Evolutionary conservation across 2,329 filamentous ascomycete genomes (phyloP).

Genomic region (Aspergillus ochraceus): DNA sequence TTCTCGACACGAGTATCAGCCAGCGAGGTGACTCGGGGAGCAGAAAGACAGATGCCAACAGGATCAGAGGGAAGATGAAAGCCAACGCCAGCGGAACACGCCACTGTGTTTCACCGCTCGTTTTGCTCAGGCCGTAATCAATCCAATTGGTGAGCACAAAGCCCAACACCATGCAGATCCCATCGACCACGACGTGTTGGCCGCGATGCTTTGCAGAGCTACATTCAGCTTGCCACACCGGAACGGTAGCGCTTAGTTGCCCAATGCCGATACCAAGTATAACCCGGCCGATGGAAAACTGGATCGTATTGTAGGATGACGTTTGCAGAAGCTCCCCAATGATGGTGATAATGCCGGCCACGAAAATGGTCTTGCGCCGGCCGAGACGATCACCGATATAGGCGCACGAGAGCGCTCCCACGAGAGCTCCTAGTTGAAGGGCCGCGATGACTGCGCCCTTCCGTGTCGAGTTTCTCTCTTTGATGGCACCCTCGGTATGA

Average conservation of each 20-base stretch:
- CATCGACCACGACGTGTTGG: constrained; percentile 25
- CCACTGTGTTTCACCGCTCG: constrained; percentile 34
- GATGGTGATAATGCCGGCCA: constrained; percentile 41
- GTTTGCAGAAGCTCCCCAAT: constrained; percentile 48
- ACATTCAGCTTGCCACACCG: constrained; percentile 43
- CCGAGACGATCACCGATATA: constrained; percentile 49
- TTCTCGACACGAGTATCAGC: constrained; percentile 27
- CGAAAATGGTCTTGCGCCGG: constrained; percentile 47
- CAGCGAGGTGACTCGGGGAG: constrained; percentile 40
- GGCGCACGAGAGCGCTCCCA: constrained; percentile 48
- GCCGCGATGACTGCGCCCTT: constrained; percentile 29
- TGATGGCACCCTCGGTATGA: constrained; percentile 42
- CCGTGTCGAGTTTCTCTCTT: constrained; percentile 46
- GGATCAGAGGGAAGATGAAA: constrained; percentile 29
- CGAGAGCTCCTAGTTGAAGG: constrained; percentile 49
- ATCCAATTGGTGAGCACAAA: constrained; percentile 49
- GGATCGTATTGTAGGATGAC: constrained; percentile 46
- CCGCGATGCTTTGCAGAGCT: constrained; percentile 20
- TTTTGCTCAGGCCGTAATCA: constrained; percentile 40
- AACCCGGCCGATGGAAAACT: constrained; percentile 49
- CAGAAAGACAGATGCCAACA: constrained; percentile 27
- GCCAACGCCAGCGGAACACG: constrained; percentile 40
- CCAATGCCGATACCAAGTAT: constrained; percentile 48
- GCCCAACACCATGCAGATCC: constrained; percentile 46
- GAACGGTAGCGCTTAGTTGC: constrained; percentile 45